phyloP scores from a whole-genome alignment of 768 basidiomycete species.

The Collybiopsis confluens region DNA sequence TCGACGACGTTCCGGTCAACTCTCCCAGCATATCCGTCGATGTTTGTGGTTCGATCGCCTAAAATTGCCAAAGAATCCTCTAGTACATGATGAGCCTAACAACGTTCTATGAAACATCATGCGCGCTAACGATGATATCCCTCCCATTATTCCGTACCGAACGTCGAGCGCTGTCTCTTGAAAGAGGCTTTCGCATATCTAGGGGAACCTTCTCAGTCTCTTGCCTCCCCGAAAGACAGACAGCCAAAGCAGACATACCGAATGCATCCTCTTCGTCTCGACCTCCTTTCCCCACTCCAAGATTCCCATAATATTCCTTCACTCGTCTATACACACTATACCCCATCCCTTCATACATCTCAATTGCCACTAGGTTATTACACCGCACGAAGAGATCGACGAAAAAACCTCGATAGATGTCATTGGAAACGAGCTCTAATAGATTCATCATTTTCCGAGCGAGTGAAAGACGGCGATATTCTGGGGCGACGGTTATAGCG shows the following conservation, averaged over 20 bases:
- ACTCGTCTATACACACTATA: conserved; percentile 93
- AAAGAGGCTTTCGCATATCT: conserved; percentile 74
- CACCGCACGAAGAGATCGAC: conserved; percentile 96
- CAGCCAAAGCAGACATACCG: conserved; percentile 61
- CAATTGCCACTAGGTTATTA: conserved; percentile 77
- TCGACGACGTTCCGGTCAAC: too few relatives aligned
- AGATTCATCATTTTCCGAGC: conserved; percentile 83
- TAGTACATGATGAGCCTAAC: too few relatives aligned
- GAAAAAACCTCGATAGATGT: conserved; percentile 79
- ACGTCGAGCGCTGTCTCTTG: conserved; percentile 53
- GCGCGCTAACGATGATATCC: conserved; percentile 64
- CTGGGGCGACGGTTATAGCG: conserved; percentile 90
- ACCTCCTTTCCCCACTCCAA: conserved; percentile 73
- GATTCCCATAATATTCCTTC: conserved; percentile 79
- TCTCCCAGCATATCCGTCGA: too few relatives aligned
- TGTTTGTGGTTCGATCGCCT: too few relatives aligned
- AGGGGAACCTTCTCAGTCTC: not conserved
- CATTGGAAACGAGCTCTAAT: conserved; percentile 83
- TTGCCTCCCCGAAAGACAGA: not conserved
- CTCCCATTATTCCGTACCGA: conserved; percentile 70
- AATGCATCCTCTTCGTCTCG: conserved; percentile 88
- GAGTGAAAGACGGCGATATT: conserved; percentile 84
- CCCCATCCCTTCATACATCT: conserved; percentile 89
- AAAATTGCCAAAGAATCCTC: too few relatives aligned
- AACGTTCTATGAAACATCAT: conserved; percentile 45